Evolutionary conservation across 208 protist species (phyloP), one percentile per base, ranked within the genome.

Genomic region (Acanthamoeba rhysodes): DNA sequence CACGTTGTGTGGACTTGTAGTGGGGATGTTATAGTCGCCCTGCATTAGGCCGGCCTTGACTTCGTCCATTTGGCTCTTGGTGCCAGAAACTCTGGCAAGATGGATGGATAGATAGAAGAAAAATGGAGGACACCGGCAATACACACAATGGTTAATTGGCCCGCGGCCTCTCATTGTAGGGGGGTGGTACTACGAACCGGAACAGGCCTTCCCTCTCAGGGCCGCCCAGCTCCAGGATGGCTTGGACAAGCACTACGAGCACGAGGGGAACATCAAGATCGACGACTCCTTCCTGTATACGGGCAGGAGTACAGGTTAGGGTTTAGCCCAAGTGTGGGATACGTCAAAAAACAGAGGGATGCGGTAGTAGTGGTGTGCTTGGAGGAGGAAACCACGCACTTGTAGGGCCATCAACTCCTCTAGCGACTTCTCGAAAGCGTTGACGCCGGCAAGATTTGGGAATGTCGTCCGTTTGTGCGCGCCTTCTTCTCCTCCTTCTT

Each of bases 41-140:
- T 74, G 55, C 85, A 76, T 66, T 0, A 92, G 85, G 18, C 12
- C 59, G 29, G 55, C 29, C 34, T 92, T 92, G 53, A 92, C 55
- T 76, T 76, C 85, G 55, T 92, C 85, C 85, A 92, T 92, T 24
- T 92, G 85, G 64, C 59, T 74, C 64, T 92, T 92, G 20, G 10
- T 92, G 34, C 85, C 85, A 14, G 85, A 92, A 6, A 92, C 64
- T 27, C 85, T 91, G 80, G 53, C n/a, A 55, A 16, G 50, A 16
- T n/a, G n/a, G n/a, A n/a, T n/a, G n/a, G n/a, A n/a, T n/a, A n/a
- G n/a, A n/a, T n/a, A n/a, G n/a, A n/a, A n/a, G n/a, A n/a, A n/a
- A n/a, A n/a, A n/a, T n/a, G n/a, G n/a, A n/a, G n/a, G n/a, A n/a
- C n/a, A n/a, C n/a, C n/a, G n/a, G n/a, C n/a, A n/a, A n/a, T n/a